Percentiles rank a stretch among this genome's conserved stretches.
Conservation (phyloP, 257 asterid species). For the Solanum pinnatisectum region DNA sequence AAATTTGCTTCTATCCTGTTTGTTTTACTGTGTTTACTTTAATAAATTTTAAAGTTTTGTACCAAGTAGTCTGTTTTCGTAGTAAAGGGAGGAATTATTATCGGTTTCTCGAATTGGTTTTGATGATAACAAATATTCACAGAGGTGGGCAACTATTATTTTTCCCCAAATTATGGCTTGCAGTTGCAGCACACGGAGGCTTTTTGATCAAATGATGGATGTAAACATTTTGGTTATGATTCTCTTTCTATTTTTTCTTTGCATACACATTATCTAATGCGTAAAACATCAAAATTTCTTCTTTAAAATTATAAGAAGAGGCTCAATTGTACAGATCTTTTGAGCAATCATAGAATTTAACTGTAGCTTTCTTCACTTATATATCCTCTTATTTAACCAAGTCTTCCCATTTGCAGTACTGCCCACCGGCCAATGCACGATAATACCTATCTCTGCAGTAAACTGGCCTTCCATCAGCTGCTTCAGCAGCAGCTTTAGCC, state of each 20-base stretch:
- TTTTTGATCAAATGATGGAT: not conserved
- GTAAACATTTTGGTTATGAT: not conserved
- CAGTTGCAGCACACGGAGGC: not conserved
- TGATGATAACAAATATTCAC: not conserved
- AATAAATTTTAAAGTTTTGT: too few relatives aligned
- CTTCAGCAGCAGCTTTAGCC: conserved; percentile 77
- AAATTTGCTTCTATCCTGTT: not conserved
- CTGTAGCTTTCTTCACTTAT: not conserved
- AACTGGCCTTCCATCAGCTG: conserved; percentile 78
- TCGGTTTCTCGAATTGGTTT: not conserved
- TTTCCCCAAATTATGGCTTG: not conserved
- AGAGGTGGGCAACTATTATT: not conserved
- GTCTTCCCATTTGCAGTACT: conserved; percentile 81
- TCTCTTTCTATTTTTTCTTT: not conserved
- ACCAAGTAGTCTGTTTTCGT: too few relatives aligned
- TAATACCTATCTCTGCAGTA: conserved; percentile 73
- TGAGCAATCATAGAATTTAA: not conserved
- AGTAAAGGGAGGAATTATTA: not conserved
- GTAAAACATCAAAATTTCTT: not conserved
- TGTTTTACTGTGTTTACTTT: not conserved
- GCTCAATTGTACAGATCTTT: not conserved
- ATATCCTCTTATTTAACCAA: conserved; percentile 18
- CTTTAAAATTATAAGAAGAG: not conserved
- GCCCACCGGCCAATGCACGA: conserved; percentile 79
- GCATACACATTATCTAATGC: not conserved